These are phyloP conservation scores for Ajuga reptans DNA, from an alignment of 305 asterid species.

Conservation along the genomic window DNA sequence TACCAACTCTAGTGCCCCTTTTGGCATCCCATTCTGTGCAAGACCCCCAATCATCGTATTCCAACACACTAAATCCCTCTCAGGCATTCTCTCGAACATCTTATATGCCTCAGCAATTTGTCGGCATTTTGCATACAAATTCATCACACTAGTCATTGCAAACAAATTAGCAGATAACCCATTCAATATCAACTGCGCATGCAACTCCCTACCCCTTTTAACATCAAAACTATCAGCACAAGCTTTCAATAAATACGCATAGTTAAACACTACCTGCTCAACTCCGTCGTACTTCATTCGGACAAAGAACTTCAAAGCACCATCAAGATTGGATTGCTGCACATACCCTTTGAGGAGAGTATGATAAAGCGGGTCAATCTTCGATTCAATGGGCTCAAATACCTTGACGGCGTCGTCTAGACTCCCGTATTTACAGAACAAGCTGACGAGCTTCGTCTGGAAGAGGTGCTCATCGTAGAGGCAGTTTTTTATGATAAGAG, in stretches of 20 bases:
- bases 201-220: constrained; percentile 60
- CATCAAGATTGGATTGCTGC: constrained; percentile 38
- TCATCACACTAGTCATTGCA: constrained; percentile 60
- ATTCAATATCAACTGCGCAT: constrained; percentile 54
- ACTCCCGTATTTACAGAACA: constrained; percentile 71
- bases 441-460: constrained; percentile 75
- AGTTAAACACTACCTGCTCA: constrained; percentile 55
- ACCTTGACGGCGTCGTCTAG: constrained; percentile 55
- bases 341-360: constrained; percentile 69
- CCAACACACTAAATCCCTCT: constrained; percentile 78
- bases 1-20: constrained; percentile 49
- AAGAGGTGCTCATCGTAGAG: constrained; percentile 61
- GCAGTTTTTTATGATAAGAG: constrained; percentile 60
- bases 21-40: constrained; percentile 66
- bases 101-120: constrained; percentile 52
- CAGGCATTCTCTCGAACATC: constrained; percentile 83
- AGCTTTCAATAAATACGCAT: constrained; percentile 53
- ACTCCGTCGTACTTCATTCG: constrained; percentile 57
- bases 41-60: constrained; percentile 69
- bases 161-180: constrained; percentile 50
- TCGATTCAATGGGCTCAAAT: constrained; percentile 50
- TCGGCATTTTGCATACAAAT: constrained; percentile 70
- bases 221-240: constrained; percentile 53
- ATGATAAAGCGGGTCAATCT: constrained; percentile 61
- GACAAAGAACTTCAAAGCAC: constrained; percentile 47